A percentile compares a stretch with the other conserved stretches of the same genome.
Evolutionary conservation across 2,329 filamentous ascomycete species (phyloP).

Genomic region (Calonectria naviculata): DNA sequence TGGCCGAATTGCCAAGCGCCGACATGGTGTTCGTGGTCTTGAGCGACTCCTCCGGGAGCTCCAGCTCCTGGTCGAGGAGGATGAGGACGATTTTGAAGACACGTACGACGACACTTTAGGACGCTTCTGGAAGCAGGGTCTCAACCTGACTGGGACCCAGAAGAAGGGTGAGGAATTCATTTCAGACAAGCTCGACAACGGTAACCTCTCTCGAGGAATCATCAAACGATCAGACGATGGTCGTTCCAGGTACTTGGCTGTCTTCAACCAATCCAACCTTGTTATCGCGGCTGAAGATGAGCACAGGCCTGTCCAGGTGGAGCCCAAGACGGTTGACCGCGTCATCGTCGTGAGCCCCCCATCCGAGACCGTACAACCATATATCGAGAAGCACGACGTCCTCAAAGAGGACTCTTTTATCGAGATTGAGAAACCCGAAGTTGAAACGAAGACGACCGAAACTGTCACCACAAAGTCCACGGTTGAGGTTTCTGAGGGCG

Average conservation of each 20-base stretch:
- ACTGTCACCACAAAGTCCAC: neutral
- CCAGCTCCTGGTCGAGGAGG: neutral
- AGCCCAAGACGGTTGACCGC: neutral
- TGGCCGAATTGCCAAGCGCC: neutral
- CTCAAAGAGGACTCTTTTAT: neutral
- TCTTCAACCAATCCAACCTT: constrained; percentile 12
- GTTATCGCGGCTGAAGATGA: constrained; percentile 7
- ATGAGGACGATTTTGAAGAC: neutral
- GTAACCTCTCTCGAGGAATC: neutral
- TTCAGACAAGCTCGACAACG: neutral
- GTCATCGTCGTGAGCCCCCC: constrained; percentile 5
- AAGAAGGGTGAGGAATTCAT: neutral
- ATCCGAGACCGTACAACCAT: neutral
- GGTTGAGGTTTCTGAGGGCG: neutral
- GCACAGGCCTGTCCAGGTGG: constrained; percentile 2
- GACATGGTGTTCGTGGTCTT: neutral
- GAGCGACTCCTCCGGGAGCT: neutral
- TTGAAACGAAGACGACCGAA: neutral
- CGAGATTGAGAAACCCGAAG: neutral
- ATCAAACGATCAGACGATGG: neutral
- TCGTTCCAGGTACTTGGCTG: constrained; percentile 8
- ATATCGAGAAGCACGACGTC: neutral
- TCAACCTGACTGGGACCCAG: neutral
- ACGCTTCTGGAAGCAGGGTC: neutral
- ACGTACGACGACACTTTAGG: neutral